Conservation (phyloP, 345 rosid species). For the Eutrema heterophyllum region DNA sequence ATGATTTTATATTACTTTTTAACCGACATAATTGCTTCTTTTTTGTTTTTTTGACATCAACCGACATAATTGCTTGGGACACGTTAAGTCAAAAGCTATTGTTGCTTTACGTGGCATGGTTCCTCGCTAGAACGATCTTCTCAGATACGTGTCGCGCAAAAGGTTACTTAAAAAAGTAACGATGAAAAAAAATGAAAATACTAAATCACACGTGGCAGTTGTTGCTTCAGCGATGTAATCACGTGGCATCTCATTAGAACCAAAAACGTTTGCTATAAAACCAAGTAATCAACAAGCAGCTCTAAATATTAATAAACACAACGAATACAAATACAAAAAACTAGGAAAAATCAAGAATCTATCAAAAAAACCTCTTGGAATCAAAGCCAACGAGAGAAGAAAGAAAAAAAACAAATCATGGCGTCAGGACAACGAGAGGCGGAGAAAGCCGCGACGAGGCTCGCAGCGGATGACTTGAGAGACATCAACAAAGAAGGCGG, state of each 20-base stretch:
- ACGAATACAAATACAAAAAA: not conserved
- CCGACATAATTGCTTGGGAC: slow-evolving; percentile 5
- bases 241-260: slow-evolving; percentile 24
- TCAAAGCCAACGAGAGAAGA: slow-evolving; percentile 3
- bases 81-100: not conserved
- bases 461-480: slow-evolving; percentile 39
- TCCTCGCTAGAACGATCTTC: not conserved
- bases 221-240: not conserved
- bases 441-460: slow-evolving; percentile 39
- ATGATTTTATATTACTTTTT: not conserved
- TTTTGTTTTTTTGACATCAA: no score
- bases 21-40: not conserved
- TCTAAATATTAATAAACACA: not conserved
- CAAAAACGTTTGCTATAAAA: slow-evolving; percentile 20
- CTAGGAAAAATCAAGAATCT: not conserved
- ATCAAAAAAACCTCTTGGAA: not conserved
- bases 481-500: slow-evolving; percentile 37
- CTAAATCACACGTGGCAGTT: slow-evolving; percentile 4
- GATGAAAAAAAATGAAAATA: not conserved
- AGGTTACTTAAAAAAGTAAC: not conserved
- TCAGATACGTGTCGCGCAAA: slow-evolving; percentile 11
- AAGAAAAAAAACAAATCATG: slow-evolving; percentile 25
- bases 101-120: slow-evolving; percentile 24
- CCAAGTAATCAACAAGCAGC: not conserved
- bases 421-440: slow-evolving; percentile 50